Evolutionary conservation across 2,329 filamentous ascomycete genomes (phyloP), one percentile per base, ranked within the genome.

Genomic region (Sporothrix humicola): DNA sequence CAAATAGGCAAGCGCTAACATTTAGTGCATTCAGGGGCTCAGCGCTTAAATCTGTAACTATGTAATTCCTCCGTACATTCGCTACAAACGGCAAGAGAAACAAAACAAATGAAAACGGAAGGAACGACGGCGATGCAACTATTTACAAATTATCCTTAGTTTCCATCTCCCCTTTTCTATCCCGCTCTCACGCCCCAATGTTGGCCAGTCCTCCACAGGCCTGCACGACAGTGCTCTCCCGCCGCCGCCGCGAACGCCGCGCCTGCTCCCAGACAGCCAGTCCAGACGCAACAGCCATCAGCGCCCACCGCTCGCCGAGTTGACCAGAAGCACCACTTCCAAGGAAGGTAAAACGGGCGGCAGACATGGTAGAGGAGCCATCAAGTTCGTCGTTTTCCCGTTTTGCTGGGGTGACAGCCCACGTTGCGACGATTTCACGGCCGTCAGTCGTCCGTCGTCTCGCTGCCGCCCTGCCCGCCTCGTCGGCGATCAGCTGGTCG

Each of bases 211-310:
- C 72, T 1, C 68, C 72, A 23, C 59, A 73, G 2, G 73, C 73
- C 50, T 69, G 50, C 44, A 74, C 48, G 2, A 74, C 52, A 1
- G 73, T 72, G 26, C 70, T 66, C 59, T 72, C 52, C 56, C 69
- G 63, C 46, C 73, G 52, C 26, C 61, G 63, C 54, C 69, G 26
- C 17, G 31, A 15, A 68, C 74, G 65, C 42, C 75, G 71, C 31
- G 74, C 73, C 56, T 61, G 56, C 74, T 75, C 75, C 75, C 75
- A 82, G 12, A 81, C 79, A 17, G 77, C 77, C 73, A 83, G 73
- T 37, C 79, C 81, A 63, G 83, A 81, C 7, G 79, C 76, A 13
- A 84, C 82, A 0, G 83, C 81, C 82, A 84, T 84, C 44, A 84
- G 73, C 0, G 81, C 81, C 82, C 82, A 85, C 23, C 81, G 77